Evolutionary conservation across 768 basidiomycete species (phyloP).

Genomic region (Auricularia cornea): DNA sequence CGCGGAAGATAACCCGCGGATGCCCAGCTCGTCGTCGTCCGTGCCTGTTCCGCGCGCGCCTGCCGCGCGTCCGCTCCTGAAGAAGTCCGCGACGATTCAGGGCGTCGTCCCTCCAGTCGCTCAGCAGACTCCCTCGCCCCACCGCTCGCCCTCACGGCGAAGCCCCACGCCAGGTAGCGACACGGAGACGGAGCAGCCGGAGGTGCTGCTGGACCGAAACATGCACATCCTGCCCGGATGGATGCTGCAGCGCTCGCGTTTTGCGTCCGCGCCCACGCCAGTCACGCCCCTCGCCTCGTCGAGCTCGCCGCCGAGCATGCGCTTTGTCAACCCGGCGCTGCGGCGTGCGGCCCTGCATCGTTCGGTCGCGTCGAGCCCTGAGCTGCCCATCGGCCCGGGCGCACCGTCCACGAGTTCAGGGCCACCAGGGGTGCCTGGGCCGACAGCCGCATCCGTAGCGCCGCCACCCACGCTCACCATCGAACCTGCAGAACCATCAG

Average conservation of each 20-base stretch:
- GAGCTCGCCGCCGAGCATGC: constrained; percentile 29
- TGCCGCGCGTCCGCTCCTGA: constrained; percentile 17
- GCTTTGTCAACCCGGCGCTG: constrained; percentile 33
- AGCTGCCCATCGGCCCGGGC: constrained; percentile 24
- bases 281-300: not conserved
- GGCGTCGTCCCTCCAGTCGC: constrained; percentile 26
- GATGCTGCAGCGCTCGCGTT: constrained; percentile 46
- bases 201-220: constrained; percentile 86
- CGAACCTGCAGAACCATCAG: not conserved
- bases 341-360: constrained; percentile 37
- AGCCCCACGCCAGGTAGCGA: not conserved
- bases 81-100: constrained; percentile 20
- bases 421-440: not conserved
- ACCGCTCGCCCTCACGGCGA: not conserved
- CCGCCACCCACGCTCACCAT: constrained; percentile 20
- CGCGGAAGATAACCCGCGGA: not conserved
- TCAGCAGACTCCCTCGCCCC: constrained; percentile 11
- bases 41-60: not conserved
- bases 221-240: constrained; percentile 96
- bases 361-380: constrained; percentile 63
- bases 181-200: constrained; percentile 82
- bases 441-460: not conserved
- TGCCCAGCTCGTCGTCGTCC: constrained; percentile 8
- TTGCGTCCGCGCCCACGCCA: not conserved
- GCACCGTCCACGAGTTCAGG: not conserved